Evolutionary conservation across 2,329 filamentous ascomycete species (phyloP).

Genomic region (Salinomyces thailandicus): DNA sequence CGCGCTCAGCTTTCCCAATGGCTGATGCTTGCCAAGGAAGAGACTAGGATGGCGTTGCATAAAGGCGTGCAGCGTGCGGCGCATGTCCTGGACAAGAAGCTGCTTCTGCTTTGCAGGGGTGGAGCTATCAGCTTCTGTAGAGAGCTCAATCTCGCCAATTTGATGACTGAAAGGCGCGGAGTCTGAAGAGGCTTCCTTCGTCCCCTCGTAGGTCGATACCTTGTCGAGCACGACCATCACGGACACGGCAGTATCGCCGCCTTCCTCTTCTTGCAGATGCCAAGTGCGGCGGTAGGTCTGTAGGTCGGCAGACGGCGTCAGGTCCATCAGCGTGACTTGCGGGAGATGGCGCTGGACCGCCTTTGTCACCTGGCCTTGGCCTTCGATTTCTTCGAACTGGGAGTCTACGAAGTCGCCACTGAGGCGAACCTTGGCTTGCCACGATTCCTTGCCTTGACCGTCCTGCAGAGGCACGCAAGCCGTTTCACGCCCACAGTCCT

Average conservation of each 20-base stretch:
- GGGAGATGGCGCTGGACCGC: conserved; percentile 2
- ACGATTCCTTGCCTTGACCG: no score
- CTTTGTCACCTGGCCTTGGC: conserved; percentile 1
- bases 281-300: conserved; percentile 8
- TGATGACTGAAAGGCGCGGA: conserved; percentile 9
- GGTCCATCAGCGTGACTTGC: not conserved
- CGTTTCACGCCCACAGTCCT: no score
- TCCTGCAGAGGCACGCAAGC: no score
- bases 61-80: conserved; percentile 5
- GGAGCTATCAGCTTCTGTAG: conserved; percentile 1
- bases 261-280: conserved; percentile 1
- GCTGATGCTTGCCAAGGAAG: conserved; percentile 1
- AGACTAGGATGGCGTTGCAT: conserved; percentile 5
- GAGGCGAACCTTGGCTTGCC: conserved; percentile 12
- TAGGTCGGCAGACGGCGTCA: conserved; percentile 3
- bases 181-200: no score
- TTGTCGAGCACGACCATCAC: conserved; percentile 8
- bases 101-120: conserved; percentile 3
- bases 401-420: conserved; percentile 10
- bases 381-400: conserved; percentile 9
- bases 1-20: conserved; percentile 11
- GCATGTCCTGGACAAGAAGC: not conserved
- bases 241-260: not conserved
- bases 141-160: conserved; percentile 12
- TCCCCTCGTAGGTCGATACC: not conserved